These are phyloP conservation scores for Thalassiosira mediterranea DNA, from an alignment of 352 stramenopile genomes.

Conservation along the genomic window DNA sequence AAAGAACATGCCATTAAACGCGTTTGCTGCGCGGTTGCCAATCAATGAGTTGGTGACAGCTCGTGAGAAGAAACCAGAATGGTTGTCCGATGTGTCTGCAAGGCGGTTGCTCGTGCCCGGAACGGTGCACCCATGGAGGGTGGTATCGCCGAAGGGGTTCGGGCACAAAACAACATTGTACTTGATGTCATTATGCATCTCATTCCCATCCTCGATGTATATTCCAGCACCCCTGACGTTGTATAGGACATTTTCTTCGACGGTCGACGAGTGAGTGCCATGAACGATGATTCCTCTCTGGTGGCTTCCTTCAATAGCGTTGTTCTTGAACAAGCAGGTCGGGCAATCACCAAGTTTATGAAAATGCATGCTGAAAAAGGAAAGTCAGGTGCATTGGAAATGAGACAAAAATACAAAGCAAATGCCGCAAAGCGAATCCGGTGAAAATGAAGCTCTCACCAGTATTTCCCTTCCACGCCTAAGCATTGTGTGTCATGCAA, in stretches of 20 bases:
- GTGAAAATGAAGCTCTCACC: no score
- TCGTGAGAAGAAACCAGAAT: constrained; percentile 55
- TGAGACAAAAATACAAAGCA: no score
- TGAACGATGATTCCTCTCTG: constrained; percentile 75
- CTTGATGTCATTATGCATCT: constrained; percentile 71
- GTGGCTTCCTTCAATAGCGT: constrained; percentile 65
- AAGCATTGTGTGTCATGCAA: no score
- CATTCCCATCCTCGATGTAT: constrained; percentile 76
- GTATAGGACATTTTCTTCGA: constrained; percentile 57
- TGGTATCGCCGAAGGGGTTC: constrained; percentile 47
- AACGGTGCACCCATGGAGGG: constrained; percentile 63
- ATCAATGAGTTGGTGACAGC: constrained; percentile 56
- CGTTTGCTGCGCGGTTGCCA: constrained; percentile 63
- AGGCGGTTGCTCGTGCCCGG: constrained; percentile 58
- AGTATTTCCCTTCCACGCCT: constrained; percentile 65
- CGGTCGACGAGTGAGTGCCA: constrained; percentile 50
- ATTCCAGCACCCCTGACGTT: constrained; percentile 67
- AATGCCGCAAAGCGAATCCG: no score
- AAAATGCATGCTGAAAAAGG: constrained; percentile 69
- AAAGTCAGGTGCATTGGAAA: no score
- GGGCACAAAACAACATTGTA: constrained; percentile 71
- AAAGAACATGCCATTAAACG: constrained; percentile 72
- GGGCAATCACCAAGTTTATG: constrained; percentile 62
- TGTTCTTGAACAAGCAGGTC: constrained; percentile 62
- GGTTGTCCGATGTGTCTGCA: constrained; percentile 61